Base-by-base conservation (phyloP, 1,139 yeast genomes). In the Tardiomyces digboiensis region DNA sequence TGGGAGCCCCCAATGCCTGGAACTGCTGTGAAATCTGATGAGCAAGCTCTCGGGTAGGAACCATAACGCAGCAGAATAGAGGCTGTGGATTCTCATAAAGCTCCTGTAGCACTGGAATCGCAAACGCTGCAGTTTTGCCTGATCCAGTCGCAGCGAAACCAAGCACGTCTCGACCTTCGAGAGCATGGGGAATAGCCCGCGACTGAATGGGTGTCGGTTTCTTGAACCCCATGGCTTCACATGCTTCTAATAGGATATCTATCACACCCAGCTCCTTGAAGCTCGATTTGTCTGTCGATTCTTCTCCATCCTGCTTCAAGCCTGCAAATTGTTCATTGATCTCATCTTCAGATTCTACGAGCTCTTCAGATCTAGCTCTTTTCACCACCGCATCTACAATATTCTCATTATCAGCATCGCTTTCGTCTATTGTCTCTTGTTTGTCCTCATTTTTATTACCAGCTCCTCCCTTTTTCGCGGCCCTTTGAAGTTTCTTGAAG, bases 61-160 rank as follows among this genome's bases (percentile, higher is more conserved):
- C 94, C 54, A 91, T 66, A 1, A 91, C 93, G 53, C 93, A 78
- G 7, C 94, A 95, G 62, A 80, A 91, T 57, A 85, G 83, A 2
- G 97, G 91, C 5, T 81, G 72, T 55, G 91, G 96, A 19, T 84
- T 87, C 48, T 85, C 79, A 87, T 95, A 89, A 42, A 91, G 71
- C 0, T 88, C 81, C 62, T 93, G 97, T 38, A 91, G 71, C 39
- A 91, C 87, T 1, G 98, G 98, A 42, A 93, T 68, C 8, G 91
- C 78, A 62, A 93, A 93, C 0, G 98, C 98, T 10, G 97, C 97
- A 0, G 99, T 93, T 62, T 93, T 93, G 66, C 99, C 99, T 19
- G 95, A 84, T 50, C 99, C 99, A 1, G 99, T 93, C 60, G 97
- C 82, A 10, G 99, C 99, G 82, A 93, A 87, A 54, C 97, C 98